Evolutionary conservation across 495 filamentous ascomycete genomes (phyloP).

Genomic region (Chaetomium fimeti): DNA sequence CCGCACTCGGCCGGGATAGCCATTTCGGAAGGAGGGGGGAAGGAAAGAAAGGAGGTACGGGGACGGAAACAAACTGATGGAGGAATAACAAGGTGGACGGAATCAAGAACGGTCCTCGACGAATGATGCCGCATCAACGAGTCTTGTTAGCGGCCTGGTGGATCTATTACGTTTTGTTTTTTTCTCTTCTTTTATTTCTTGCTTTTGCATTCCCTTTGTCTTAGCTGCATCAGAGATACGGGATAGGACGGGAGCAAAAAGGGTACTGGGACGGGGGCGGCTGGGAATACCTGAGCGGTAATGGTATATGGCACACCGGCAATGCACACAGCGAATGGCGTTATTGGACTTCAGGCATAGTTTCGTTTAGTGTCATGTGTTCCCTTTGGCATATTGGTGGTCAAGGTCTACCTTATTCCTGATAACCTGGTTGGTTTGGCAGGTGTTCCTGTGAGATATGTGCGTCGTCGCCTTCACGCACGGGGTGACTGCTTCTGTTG

Average conservation of each 20-base stretch:
- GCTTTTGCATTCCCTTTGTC: background rate
- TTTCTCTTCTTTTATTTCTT: background rate
- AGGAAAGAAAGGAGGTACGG: background rate
- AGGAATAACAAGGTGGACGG: background rate
- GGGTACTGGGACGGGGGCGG: background rate
- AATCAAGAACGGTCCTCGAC: background rate
- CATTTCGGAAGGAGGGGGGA: background rate
- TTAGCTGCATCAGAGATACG: slow-evolving; percentile 6
- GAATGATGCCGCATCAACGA: background rate
- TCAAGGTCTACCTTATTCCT: background rate
- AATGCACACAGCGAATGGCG: slow-evolving; percentile 25
- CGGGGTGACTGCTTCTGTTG: background rate
- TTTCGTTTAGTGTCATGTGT: background rate
- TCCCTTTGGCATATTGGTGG: background rate
- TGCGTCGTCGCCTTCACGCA: background rate
- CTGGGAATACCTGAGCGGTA: slow-evolving; percentile 1
- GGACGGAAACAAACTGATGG: background rate
- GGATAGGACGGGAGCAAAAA: slow-evolving; percentile 1
- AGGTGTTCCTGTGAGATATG: no score
- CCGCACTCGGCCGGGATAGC: background rate
- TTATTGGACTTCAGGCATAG: slow-evolving; percentile 12
- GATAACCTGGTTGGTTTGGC: no score
- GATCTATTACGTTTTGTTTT: slow-evolving; percentile 8
- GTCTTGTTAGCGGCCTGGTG: background rate
- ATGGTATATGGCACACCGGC: slow-evolving; percentile 8